These are phyloP conservation scores for Volvox africanus DNA, from an alignment of 139 green algal genomes.

Conservation along the genomic window DNA sequence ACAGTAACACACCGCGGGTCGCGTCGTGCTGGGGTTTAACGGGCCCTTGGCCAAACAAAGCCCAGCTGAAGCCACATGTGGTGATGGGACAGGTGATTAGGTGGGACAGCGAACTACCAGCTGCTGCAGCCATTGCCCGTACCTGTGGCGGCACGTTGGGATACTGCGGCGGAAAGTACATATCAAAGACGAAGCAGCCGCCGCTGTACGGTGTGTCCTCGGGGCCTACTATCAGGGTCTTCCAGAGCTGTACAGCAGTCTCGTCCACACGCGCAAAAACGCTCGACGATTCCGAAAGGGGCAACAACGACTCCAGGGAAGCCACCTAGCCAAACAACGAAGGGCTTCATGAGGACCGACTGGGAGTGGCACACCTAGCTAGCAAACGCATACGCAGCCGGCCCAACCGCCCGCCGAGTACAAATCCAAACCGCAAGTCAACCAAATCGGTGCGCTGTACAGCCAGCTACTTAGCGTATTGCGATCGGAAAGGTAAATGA, in stretches of 20 bases:
- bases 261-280: conserved; percentile 83
- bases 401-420: no score
- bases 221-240: conserved; percentile 77
- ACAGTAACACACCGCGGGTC: no score
- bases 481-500: no score
- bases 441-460: no score
- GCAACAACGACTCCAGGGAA: conserved; percentile 73
- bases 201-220: conserved; percentile 86
- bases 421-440: background rate
- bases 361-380: no score
- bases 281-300: conserved; percentile 67
- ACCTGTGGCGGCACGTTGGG: conserved; percentile 73
- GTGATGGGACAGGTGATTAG: no score
- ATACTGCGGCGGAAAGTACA: conserved; percentile 85
- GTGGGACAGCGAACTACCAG: no score
- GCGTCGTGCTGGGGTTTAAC: no score
- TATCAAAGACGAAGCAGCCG: conserved; percentile 91
- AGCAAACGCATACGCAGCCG: background rate
- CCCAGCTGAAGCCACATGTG: no score
- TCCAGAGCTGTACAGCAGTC: conserved; percentile 75
- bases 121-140: background rate
- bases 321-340: conserved; percentile 47
- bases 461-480: no score
- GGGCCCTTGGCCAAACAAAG: no score
- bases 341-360: no score